These are phyloP conservation scores for Canariomyces notabilis DNA, from an alignment of 2,329 filamentous ascomycete genomes.

Conservation along the genomic window DNA sequence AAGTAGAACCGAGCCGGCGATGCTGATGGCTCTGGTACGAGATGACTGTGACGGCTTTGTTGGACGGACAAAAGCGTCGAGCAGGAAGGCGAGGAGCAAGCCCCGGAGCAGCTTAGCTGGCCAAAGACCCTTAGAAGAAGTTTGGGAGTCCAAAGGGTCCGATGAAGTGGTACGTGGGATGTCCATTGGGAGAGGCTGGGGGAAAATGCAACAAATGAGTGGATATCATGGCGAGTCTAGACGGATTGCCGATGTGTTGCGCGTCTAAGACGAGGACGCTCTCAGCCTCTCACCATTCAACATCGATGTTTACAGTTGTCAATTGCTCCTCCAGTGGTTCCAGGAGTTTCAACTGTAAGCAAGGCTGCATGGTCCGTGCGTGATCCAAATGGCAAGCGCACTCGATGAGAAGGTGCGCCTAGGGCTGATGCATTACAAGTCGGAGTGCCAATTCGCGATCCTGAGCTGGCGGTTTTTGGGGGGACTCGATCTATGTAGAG, in stretches of 20 bases:
- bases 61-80: neutral
- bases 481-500: constrained; percentile 3
- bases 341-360: neutral
- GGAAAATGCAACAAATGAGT: neutral
- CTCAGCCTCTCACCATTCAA: no score
- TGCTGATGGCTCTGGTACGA: neutral
- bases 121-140: no score
- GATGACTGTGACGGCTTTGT: neutral
- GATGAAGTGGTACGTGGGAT: constrained; percentile 3
- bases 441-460: no score
- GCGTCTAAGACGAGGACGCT: no score
- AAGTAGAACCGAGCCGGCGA: constrained; percentile 20
- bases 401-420: no score
- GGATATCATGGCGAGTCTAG: neutral
- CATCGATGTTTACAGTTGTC: neutral
- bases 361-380: neutral
- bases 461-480: neutral
- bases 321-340: neutral
- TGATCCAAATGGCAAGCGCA: neutral
- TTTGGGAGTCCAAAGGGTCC: no score
- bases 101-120: constrained; percentile 17
- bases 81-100: constrained; percentile 4
- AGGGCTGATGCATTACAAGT: no score
- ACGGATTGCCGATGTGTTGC: no score
- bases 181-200: constrained; percentile 9